Base-by-base conservation (phyloP, 2,329 filamentous ascomycete species). In the Cercospora sp. region DNA sequence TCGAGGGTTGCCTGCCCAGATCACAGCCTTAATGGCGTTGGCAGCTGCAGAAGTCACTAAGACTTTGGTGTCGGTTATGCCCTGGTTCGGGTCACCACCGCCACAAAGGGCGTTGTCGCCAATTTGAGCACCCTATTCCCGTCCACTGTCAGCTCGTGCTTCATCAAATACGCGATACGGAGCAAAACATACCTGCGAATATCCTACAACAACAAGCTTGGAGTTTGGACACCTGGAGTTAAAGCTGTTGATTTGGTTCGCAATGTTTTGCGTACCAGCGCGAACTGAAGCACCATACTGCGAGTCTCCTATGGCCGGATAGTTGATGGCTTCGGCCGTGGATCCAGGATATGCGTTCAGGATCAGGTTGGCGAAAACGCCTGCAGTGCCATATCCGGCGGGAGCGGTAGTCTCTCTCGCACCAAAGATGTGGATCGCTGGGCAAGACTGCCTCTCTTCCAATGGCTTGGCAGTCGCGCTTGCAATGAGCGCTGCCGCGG, bases 81-180 rank as follows among this genome's bases (percentile, higher is more conserved):
- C 83, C 51, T 80, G 75, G 63, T 83, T 83, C 3, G 79, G 76
- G 68, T 85, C 84, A 8, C 82, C 81, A 30, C 87, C 87, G 13
- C 87, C 87, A 72, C 87, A 89, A 48, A 89, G 78, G 6, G 86
- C 87, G 71, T 87, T 85, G 70, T 89, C 87, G 77, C 87, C 84
- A 72, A 89, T 89, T 78, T 89, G 85, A 51, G 84, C 86, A 57
- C 87, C 87, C 84, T 88, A 26, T 20, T n/a, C 2, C 3, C 9
- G n/a, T 12, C 13, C 7, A 2, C 36, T 13, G 31, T 70, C 64
- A 69, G 64, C 62, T 86, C 7, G 3, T 28, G 3, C 55, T 16
- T 16, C 16, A 9, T 23, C 26, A 9, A 20, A 18, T 23, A 13
- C 18, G 10, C 28, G 5, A 23, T 31, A 12, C 42, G 8, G 16